phyloP scores from a whole-genome alignment of 495 filamentous ascomycete genomes.

The Xeromyces bisporus region DNA sequence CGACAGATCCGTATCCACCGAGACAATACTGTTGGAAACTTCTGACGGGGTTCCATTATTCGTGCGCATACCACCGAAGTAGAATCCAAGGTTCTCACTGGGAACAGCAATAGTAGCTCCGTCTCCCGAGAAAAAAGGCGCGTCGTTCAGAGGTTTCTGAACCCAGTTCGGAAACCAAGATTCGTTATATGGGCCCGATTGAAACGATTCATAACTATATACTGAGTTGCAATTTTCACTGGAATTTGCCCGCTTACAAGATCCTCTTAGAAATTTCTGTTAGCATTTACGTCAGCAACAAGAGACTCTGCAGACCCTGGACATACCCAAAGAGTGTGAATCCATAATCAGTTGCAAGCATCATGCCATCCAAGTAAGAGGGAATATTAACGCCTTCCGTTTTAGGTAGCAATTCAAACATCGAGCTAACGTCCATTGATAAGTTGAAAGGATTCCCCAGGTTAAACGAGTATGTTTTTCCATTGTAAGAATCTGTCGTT shows the following conservation, averaged over 20 bases:
- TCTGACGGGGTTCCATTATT: conserved; percentile 11
- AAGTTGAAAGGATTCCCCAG: conserved; percentile 42
- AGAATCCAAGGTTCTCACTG: conserved; percentile 57
- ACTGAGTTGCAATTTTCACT: conserved; percentile 13
- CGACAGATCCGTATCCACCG: conserved; percentile 39
- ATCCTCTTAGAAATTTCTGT: no score
- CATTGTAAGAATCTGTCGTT: conserved; percentile 19
- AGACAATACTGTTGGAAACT: conserved; percentile 33
- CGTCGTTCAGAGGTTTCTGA: no score
- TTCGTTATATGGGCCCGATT: conserved; percentile 24
- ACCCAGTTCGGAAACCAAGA: conserved; percentile 27
- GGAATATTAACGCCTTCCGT: conserved; percentile 33
- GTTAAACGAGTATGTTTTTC: conserved; percentile 36
- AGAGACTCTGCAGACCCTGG: no score
- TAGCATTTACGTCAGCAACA: no score
- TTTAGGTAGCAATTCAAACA: conserved; percentile 31
- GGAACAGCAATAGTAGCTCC: conserved; percentile 47
- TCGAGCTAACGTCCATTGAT: conserved; percentile 29
- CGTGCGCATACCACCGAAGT: conserved; percentile 47
- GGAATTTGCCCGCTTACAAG: no score
- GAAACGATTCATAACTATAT: conserved; percentile 33
- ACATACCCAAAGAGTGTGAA: conserved; percentile 32
- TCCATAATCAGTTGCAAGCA: conserved; percentile 48
- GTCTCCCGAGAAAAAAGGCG: no score
- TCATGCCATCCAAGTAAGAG: conserved; percentile 43